Evolutionary conservation across 768 basidiomycete species (phyloP), one percentile per base, ranked within the genome.

Genomic region (Mycena pura): DNA sequence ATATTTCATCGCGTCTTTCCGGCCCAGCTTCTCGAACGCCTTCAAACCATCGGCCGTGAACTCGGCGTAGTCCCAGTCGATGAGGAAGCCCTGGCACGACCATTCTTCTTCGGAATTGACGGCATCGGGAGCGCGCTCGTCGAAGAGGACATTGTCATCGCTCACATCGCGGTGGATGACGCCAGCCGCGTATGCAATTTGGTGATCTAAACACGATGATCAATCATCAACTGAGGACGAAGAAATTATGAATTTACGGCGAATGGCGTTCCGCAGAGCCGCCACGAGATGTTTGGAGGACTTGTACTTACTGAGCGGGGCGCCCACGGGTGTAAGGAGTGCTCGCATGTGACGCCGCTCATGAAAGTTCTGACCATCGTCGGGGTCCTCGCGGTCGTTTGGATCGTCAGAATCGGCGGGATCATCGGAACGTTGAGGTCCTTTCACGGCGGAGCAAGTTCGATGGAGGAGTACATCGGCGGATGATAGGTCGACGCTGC

Each of bases 11-110:
- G 11, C 19, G 19, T 10, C 21, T 19, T 9, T 25, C 31, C 4
- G 43, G 17, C 13, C 22, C 44, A 19, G 24, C 32, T 21, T 15
- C 6, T 57, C 24, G 27, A 48, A 48, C 6, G 13, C 22, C 11
- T 38, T 17, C 5, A 40, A 19, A 8, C 45, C 56, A 27, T 10
- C 34, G 10, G 3, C 25, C 28, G 36, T 45, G 32, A 57, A 46
- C 55, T 57, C 45, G 46, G 56, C 56, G 47, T 57, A 57, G 47
- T 57, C 56, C 32, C 38, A 57, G 34, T 57, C 56, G 32, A 57
- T 22, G 34, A 57, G 47, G 32, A 57, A 57, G 5, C 32, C 56
- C 6, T 28, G 24, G 28, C 19, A 32, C 34, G 17, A 36, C 34
- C 34, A 36, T 17, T 36, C 34, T 36, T 36, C 17, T 27, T 46